Evolutionary conservation across 148 eudicot genomes (phyloP).

Genomic region (Rhododendron molle): DNA sequence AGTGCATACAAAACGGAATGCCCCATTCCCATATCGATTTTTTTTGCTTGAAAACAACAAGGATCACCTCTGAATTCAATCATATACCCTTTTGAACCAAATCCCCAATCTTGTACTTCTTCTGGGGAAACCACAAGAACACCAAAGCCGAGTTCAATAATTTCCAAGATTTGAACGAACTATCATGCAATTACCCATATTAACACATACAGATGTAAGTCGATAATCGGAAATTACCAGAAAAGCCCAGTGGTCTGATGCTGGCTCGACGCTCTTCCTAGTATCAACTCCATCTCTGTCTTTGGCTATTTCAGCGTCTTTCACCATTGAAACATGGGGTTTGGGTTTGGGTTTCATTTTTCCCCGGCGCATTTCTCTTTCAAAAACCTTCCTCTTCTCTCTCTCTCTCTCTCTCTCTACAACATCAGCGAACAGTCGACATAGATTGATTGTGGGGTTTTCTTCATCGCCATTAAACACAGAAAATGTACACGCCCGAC

Average conservation of each 20-base stretch:
- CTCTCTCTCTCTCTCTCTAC: not conserved
- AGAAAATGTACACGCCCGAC: not conserved
- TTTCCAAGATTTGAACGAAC: not conserved
- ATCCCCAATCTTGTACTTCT: not conserved
- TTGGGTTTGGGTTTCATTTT: constrained; percentile 25
- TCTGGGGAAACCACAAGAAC: not conserved
- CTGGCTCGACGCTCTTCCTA: constrained; percentile 15
- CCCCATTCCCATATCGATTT: not conserved
- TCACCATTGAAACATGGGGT: constrained; percentile 13
- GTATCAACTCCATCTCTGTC: constrained; percentile 9
- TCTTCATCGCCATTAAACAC: not conserved
- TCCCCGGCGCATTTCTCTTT: constrained; percentile 15
- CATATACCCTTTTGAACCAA: not conserved
- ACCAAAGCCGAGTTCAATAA: not conserved
- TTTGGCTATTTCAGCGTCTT: constrained; percentile 28
- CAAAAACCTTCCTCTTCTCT: not conserved
- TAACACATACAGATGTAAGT: not conserved
- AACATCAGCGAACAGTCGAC: not conserved
- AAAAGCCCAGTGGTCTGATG: constrained; percentile 47
- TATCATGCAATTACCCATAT: not conserved
- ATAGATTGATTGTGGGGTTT: not conserved
- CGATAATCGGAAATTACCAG: constrained; percentile 25
- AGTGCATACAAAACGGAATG: not conserved
- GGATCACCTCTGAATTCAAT: not conserved
- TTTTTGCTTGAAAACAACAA: not conserved